phyloP scores from a whole-genome alignment of 768 basidiomycete species.

The Tulasnella sp. region DNA sequence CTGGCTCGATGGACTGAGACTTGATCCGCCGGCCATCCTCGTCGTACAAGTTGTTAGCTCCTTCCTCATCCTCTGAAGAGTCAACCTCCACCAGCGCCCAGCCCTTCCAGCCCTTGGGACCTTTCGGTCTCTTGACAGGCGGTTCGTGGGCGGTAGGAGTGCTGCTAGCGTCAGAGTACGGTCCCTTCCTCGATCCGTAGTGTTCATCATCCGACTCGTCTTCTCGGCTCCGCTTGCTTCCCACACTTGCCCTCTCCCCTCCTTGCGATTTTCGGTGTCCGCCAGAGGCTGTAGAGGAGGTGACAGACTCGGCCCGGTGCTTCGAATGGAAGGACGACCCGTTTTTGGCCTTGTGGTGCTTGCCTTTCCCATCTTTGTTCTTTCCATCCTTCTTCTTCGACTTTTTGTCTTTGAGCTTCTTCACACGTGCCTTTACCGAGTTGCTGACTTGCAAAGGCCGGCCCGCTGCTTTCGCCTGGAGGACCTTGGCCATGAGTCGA shows the following conservation, averaged over 20 bases:
- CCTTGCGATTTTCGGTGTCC: slow-evolving; percentile 3
- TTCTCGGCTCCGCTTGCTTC: slow-evolving; percentile 8
- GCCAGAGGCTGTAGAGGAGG: neutral
- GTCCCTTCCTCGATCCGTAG: neutral
- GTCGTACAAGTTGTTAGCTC: neutral
- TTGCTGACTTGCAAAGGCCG: neutral
- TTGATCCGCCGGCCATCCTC: slow-evolving; percentile 6
- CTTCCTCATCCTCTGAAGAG: neutral
- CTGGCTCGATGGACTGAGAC: neutral
- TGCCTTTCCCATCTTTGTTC: neutral
- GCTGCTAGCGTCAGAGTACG: slow-evolving; percentile 9
- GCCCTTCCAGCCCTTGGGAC: slow-evolving; percentile 11
- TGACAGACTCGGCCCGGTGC: neutral
- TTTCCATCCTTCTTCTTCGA: neutral
- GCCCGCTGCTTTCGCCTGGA: slow-evolving; percentile 6
- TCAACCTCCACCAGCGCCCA: slow-evolving; percentile 5
- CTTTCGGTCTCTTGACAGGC: slow-evolving; percentile 1
- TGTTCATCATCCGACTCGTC: neutral
- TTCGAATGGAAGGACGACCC: neutral
- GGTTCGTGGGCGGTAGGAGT: slow-evolving; percentile 5
- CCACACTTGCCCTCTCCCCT: neutral
- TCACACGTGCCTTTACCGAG: neutral
- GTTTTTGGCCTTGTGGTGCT: neutral
- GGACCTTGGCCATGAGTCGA: slow-evolving; percentile 11
- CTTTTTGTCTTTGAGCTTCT: slow-evolving; percentile 3